A percentile compares a stretch with the other conserved stretches of the same genome.
Conservation (phyloP, 164 flowering plant genomes). For the Piper betle region DNA sequence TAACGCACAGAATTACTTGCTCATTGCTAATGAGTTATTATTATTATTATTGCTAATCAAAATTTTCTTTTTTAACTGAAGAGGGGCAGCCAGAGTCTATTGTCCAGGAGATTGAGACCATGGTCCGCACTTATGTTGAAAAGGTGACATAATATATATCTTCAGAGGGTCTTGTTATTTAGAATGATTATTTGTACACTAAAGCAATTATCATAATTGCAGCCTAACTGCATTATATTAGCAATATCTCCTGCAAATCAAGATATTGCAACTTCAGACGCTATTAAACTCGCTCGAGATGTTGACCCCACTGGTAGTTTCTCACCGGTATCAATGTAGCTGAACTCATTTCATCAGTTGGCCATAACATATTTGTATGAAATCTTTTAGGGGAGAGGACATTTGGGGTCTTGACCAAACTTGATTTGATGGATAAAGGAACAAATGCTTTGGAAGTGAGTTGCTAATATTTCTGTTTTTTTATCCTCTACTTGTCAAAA, state of each 20-base stretch:
- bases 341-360: no score
- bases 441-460: slow-evolving; percentile 69
- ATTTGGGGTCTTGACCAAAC: slow-evolving; percentile 60
- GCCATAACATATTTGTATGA: not conserved
- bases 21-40: not conserved
- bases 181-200: not conserved
- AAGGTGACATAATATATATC: slow-evolving; percentile 31
- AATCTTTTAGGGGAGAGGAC: slow-evolving; percentile 47
- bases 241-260: slow-evolving; percentile 73
- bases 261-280: slow-evolving; percentile 68
- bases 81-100: slow-evolving; percentile 74
- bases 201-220: slow-evolving; percentile 5
- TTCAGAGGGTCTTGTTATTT: not conserved
- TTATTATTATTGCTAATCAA: not conserved
- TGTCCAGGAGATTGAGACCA: slow-evolving; percentile 75
- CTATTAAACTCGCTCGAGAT: slow-evolving; percentile 63
- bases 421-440: slow-evolving; percentile 72
- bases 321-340: not conserved
- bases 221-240: slow-evolving; percentile 55
- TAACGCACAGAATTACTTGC: slow-evolving; percentile 17
- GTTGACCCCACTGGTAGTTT: slow-evolving; percentile 51
- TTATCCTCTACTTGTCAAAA: not conserved
- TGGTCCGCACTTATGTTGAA: slow-evolving; percentile 80
- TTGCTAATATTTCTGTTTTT: not conserved
- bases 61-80: slow-evolving; percentile 6